Base-by-base conservation (phyloP, 495 filamentous ascomycete genomes). In the Bombardia bombarda region DNA sequence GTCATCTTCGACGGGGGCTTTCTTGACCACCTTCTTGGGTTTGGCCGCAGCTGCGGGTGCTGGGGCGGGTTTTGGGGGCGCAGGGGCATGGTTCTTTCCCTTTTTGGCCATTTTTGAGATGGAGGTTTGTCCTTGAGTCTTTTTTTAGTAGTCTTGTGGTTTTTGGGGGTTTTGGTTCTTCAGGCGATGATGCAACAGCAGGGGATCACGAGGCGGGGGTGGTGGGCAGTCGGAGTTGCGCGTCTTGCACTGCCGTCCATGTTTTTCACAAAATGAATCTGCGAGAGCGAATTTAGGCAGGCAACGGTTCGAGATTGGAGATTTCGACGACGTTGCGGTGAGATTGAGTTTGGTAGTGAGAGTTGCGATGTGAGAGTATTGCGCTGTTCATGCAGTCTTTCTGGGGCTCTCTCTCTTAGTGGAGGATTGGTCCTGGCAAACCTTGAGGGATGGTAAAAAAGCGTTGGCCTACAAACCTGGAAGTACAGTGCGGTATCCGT, bases 1-100 rank as follows among this genome's bases (percentile, higher is more conserved):
- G 61, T 79, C 80, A 43, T 73, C 73, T 38, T 82, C 80, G n/a
- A n/a, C n/a, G 23, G 66, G 66, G 4, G 44, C 31, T 18, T 67
- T 53, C 50, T 67, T 67, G 48, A 40, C 31, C 19, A 56, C 58
- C 40, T 64, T 51, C 17, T 56, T 42, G 38, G 47, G 19, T 16
- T 43, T 47, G 14, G 51, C 51, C 32, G 57, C 42, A 35, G 62
- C 55, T n/a, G 61, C 38, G 26, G 57, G 42, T 37, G 52, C 41
- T 16, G 58, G 34, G 3, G 17, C n/a, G 2, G 34, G 34, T 8
- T n/a, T 30, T 31, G 49, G 42, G 34, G 47, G 40, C 39, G 55
- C 53, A 24, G 64, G 52, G 40, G 50, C 50, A 45, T 60, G 63
- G 52, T 68, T 69, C 49, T 70, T 72, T 31, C 65, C 63, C 46